Evolutionary conservation across 306 rosid species (phyloP), one percentile per base, ranked within the genome.

Genomic region (Oxytropis ochrocephala): DNA sequence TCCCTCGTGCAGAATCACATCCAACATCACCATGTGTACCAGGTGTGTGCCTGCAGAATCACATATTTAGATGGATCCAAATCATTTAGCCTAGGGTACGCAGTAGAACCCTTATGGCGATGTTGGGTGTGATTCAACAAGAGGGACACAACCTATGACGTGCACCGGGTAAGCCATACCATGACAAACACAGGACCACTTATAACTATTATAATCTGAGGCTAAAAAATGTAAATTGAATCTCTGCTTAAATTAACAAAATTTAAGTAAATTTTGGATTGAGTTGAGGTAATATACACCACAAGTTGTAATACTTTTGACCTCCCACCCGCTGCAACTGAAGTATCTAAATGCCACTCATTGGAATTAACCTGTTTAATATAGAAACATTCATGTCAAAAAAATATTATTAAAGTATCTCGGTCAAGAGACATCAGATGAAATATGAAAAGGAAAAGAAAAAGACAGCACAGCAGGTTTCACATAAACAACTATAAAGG

Each of bases 301-400:
- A 85, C 99, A 83, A 94, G 91, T 72, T 90, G 97, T 88, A 94
- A 81, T 84, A 94, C 89, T 87, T 94, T 94, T 81, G 99, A 91
- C 80, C 99, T 87, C 86, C 97, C 99, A 44, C 96, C 86, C 24
- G 97, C 96, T 66, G 96, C 96, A 81, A 89, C 82, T 30, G 97
- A 94, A 73, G 99, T 91, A 81, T 94, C 99, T 84, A 94, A 85
- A 72, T 94, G 95, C 99, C 99, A 94, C 73, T 94, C 97, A 52
- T 88, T 90, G 67, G 99, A 90, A 81, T 91, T 94, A 58, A 94
- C 97, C 99, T 94, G 83, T 70, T 53, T 49, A 74, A 83, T 38
- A 57, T 18, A 69, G 62, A 66, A 27, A 36, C 14, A 58, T 70
- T 75, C 59, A 38, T 27, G 12, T 64, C 55, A 50, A 11, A 21